Evolutionary conservation across 2,329 filamentous ascomycete genomes (phyloP), one percentile per base, ranked within the genome.

Genomic region (Beauveria sp.): DNA sequence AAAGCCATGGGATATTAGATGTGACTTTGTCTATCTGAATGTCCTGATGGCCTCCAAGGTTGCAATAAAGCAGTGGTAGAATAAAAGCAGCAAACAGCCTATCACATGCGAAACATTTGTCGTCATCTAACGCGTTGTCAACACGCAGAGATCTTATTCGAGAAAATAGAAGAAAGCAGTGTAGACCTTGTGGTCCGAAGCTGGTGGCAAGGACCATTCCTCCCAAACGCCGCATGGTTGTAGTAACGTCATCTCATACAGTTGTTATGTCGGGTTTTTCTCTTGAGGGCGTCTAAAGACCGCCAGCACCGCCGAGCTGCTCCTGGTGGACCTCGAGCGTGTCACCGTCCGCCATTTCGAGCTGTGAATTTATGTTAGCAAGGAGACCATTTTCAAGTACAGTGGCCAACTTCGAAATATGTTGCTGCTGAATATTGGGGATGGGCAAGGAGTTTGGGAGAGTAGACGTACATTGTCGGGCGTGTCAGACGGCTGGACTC

Each of bases 241-340:
- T 45, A 42, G 16, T 60, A 61, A 55, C 59, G 45, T 61, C 51
- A 55, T 43, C 49, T 61, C 58, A 43, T 61, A 61, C 51, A 61
- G 40, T 61, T 61, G 54, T 61, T 60, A 42, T 51, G 3, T 46
- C 24, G 51, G 42, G 5, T 10, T 50, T 54, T 40, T 54, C 24
- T 43, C 5, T 61, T 49, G 22, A 48, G 22, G 20, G 7, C 5
- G 48, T 38, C 46, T 55, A 50, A 34, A 55, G 20, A 24, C 22
- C 22, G 51, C 22, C n/a, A 10, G 20, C 45, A 31, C 59, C 93
- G 64, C 95, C 95, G 65, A 98, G 95, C 79, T 99, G 95, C 75
- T 99, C 95, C 75, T 98, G 95, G 74, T 98, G 93, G 28, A 99
- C 95, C 73, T 99, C 95, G 28, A 99, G 87, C 1, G 91, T 96